A percentile compares a stretch with the other conserved stretches of the same genome.
These are phyloP conservation scores for Gillenia trifoliata DNA, from an alignment of 306 rosid genomes.

Conservation along the genomic window DNA sequence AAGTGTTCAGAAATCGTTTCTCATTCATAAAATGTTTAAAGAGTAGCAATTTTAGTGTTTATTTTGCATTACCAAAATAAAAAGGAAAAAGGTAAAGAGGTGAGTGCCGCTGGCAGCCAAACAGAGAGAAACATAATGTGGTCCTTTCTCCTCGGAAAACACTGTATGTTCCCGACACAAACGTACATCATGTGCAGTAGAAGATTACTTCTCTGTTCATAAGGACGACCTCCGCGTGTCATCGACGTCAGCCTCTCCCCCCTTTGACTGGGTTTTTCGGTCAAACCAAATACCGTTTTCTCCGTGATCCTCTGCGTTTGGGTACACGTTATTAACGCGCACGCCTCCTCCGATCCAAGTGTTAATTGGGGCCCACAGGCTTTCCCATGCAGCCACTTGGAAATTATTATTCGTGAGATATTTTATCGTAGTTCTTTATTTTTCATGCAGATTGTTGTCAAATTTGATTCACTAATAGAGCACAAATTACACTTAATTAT, in stretches of 20 bases:
- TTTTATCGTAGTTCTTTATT: too few relatives aligned
- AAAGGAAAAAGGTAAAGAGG: too few relatives aligned
- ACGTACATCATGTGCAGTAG: background rate
- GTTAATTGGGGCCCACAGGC: background rate
- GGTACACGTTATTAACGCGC: slow-evolving; percentile 18
- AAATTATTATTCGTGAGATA: too few relatives aligned
- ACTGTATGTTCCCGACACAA: background rate
- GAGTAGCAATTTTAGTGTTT: too few relatives aligned
- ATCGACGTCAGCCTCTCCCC: background rate
- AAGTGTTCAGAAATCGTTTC: too few relatives aligned
- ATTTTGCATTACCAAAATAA: too few relatives aligned
- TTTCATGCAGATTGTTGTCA: background rate
- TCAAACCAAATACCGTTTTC: slow-evolving; percentile 11
- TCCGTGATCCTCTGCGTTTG: slow-evolving; percentile 26
- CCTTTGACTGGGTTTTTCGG: slow-evolving; percentile 13
- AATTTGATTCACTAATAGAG: background rate
- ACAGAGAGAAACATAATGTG: background rate
- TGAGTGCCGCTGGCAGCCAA: too few relatives aligned
- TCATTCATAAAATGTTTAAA: too few relatives aligned
- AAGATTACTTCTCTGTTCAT: background rate
- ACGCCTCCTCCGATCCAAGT: background rate
- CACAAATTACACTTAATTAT: background rate
- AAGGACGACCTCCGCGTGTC: slow-evolving; percentile 14
- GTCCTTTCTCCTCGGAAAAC: background rate
- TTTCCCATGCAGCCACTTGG: background rate